Evolutionary conservation across 2,329 filamentous ascomycete genomes (phyloP), one percentile per base, ranked within the genome.

Genomic region (Fusarium luffae): DNA sequence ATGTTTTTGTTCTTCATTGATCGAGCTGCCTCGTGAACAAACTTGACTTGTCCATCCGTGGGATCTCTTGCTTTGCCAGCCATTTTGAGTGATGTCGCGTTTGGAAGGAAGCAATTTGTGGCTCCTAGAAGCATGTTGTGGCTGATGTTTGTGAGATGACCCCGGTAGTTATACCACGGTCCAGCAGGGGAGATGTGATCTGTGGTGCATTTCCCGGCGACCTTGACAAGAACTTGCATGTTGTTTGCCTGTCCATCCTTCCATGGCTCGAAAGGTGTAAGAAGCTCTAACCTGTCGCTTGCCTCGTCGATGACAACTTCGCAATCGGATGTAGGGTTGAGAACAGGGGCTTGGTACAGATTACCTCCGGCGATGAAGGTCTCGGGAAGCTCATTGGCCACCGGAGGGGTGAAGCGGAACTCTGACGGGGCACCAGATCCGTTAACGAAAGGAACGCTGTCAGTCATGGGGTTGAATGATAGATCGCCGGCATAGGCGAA

Each of bases 91-190:
- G 40, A 58, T 10, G 3, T 54, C 1, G 18, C 21, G 8, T 54
- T 6, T 2, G 48, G 28, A 4, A 54, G 55, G 4, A 58, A 58
- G 4, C 37, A 93, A 79, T 98, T 98, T 77, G 94, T 86, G 63
- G 96, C 96, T 54, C 94, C 96, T 81, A 98, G 97, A 71, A 99
- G 89, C 5, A 95, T 98, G 87, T 99, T 99, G 77, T 93, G 93
- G 72, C 90, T 92, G 80, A 99, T 99, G 85, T 99, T 99, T 79
- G 95, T 93, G 62, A 99, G 89, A 81, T 99, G 96, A 68, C 96
- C 96, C 85, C 98, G 98, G 88, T 98, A 99, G 83, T 98, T 98
- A 72, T 98, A 88, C 94, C 94, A 97, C 9, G 93, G 94, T 3
- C 94, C 94, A 1, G 94, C 94, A 3, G 94, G 94, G n/a, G 93